Conservation (phyloP, 768 basidiomycete genomes). For the Pisolithus microcarpus region DNA sequence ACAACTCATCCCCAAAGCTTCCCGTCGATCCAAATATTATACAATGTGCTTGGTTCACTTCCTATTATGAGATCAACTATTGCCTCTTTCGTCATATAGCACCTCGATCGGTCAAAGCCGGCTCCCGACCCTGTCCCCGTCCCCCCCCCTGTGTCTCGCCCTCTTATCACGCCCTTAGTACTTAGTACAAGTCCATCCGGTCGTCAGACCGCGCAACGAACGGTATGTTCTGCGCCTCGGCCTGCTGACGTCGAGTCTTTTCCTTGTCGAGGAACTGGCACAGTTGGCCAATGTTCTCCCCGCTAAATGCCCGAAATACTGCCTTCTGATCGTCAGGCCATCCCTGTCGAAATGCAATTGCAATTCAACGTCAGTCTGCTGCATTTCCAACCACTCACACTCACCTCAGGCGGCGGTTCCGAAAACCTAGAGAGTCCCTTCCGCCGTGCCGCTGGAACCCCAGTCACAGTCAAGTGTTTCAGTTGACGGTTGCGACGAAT, state of each 20-base stretch:
- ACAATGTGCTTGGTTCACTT: no score
- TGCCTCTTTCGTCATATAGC: no score
- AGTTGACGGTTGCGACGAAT: slow-evolving; percentile 53
- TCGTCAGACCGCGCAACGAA: slow-evolving; percentile 59
- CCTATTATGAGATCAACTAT: no score
- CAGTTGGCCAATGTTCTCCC: slow-evolving; percentile 54
- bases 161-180: slow-evolving; percentile 19
- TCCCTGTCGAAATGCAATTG: slow-evolving; percentile 34
- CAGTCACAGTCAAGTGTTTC: slow-evolving; percentile 73
- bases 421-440: slow-evolving; percentile 73
- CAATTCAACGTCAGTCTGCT: background rate
- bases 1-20: no score
- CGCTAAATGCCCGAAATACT: slow-evolving; percentile 76
- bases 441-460: slow-evolving; percentile 65
- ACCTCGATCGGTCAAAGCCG: no score
- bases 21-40: no score
- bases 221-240: slow-evolving; percentile 53
- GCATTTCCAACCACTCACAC: slow-evolving; percentile 9
- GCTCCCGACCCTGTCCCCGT: no score
- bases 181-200: slow-evolving; percentile 53
- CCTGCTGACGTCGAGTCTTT: slow-evolving; percentile 45
- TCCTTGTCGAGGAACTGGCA: slow-evolving; percentile 69
- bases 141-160: background rate
- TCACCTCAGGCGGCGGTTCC: slow-evolving; percentile 56
- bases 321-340: slow-evolving; percentile 59